phyloP scores from a whole-genome alignment of 345 rosid genomes.

The Mallotus nudiflorus region DNA sequence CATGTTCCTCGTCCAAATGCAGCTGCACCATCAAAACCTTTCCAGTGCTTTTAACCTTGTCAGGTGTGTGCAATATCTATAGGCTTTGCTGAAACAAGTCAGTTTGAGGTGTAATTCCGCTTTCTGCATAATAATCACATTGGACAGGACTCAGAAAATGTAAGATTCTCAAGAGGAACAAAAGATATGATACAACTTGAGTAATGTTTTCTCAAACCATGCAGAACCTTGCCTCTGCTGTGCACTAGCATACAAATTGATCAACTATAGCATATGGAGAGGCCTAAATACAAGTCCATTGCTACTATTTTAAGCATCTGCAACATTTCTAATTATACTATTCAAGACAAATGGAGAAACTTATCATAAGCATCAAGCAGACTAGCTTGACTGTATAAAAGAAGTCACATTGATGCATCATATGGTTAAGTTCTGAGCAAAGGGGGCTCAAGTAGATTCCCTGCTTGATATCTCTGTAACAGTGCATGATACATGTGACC shows the following conservation, averaged over 20 bases:
- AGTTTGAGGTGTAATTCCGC: neutral
- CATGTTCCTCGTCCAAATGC: neutral
- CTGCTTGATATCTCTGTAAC: no score
- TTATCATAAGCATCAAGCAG: no score
- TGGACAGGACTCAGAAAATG: neutral
- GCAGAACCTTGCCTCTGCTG: neutral
- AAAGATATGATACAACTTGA: neutral
- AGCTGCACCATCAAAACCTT: neutral
- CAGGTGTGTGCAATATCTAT: neutral
- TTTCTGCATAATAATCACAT: conserved; percentile 5
- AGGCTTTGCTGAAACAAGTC: neutral
- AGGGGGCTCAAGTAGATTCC: no score
- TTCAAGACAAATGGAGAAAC: no score
- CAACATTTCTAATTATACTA: no score
- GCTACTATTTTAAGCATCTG: no score
- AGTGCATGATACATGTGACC: no score
- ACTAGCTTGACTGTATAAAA: no score
- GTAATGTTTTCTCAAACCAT: neutral
- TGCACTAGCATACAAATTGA: neutral
- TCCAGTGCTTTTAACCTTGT: neutral
- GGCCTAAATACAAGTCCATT: neutral
- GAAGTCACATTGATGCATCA: no score
- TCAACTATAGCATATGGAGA: neutral
- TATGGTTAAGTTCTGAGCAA: no score
- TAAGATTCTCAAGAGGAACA: no score